phyloP scores from a whole-genome alignment of 306 rosid species.

The Cicer chorassanicum region DNA sequence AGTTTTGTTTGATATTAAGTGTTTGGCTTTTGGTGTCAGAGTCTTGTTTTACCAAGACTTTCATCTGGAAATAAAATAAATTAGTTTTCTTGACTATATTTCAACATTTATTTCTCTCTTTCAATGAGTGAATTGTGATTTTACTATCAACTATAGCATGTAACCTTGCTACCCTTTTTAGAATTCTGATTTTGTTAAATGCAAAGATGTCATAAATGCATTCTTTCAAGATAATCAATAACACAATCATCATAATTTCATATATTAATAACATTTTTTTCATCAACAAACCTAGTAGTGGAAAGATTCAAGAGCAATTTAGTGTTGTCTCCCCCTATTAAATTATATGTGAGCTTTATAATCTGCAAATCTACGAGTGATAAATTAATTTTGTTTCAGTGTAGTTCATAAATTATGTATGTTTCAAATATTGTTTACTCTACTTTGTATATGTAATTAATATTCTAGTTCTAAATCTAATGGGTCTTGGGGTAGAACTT shows the following conservation, averaged over 20 bases:
- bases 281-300: conserved; percentile 5
- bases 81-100: conserved; percentile 1
- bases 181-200: not conserved
- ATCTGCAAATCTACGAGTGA: conserved; percentile 14
- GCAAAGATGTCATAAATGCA: conserved; percentile 6
- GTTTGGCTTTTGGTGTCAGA: conserved; percentile 20
- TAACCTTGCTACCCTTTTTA: conserved; percentile 10
- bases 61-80: not conserved
- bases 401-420: conserved; percentile 1
- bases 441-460: conserved; percentile 9
- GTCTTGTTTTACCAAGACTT: conserved; percentile 4
- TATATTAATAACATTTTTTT: conserved; percentile 6
- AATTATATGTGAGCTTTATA: not conserved
- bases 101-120: not conserved
- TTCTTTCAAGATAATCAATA: not conserved
- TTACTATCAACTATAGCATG: not conserved
- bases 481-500: not conserved
- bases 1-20: conserved; percentile 30
- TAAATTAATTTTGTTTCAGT: not conserved
- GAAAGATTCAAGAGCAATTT: conserved; percentile 25
- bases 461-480: conserved; percentile 18
- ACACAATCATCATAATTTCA: not conserved
- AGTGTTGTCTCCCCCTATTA: not conserved
- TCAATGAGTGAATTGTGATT: conserved; percentile 3
- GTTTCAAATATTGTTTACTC: not conserved